Evolutionary conservation across 352 stramenopile species (phyloP).

Genomic region (Thraustochytrium sp.): DNA sequence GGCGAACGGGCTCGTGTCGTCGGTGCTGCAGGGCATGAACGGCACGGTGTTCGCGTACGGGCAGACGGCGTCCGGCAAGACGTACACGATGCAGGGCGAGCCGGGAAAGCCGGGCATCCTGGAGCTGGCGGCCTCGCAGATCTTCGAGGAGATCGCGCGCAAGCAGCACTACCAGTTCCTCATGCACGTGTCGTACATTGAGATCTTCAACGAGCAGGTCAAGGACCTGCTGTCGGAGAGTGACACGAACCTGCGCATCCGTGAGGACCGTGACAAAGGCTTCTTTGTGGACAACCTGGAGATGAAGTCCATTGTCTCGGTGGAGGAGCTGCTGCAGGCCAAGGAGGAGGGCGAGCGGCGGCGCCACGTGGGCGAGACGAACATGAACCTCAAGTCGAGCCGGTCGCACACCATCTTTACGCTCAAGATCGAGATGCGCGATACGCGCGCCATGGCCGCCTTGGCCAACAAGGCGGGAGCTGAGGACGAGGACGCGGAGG

Average conservation of each 20-base stretch:
- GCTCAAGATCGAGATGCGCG: conserved; percentile 90
- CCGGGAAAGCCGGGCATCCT: conserved; percentile 65
- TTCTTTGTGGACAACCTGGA: conserved; percentile 80
- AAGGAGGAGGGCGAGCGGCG: conserved; percentile 91
- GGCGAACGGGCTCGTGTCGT: conserved; percentile 61
- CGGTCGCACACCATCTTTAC: conserved; percentile 79
- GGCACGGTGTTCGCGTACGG: conserved; percentile 83
- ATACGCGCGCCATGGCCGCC: conserved; percentile 72
- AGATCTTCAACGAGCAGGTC: conserved; percentile 91
- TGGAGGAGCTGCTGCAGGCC: conserved; percentile 78
- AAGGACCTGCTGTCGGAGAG: conserved; percentile 84
- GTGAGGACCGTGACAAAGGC: conserved; percentile 73
- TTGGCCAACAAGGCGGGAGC: too few relatives aligned
- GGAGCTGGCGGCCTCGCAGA: conserved; percentile 63
- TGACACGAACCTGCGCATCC: conserved; percentile 81
- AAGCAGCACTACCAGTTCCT: conserved; percentile 63
- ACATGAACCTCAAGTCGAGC: conserved; percentile 73
- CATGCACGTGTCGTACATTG: conserved; percentile 79
- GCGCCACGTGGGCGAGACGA: conserved; percentile 83
- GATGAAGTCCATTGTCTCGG: conserved; percentile 74
- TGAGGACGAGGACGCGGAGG: neutral
- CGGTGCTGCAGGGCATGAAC: conserved; percentile 72
- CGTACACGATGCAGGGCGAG: conserved; percentile 77
- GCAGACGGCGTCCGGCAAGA: conserved; percentile 81
- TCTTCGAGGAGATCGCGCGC: conserved; percentile 55